These are phyloP conservation scores for Starmera caribaea DNA, from an alignment of 805 yeast genomes.

Conservation along the genomic window DNA sequence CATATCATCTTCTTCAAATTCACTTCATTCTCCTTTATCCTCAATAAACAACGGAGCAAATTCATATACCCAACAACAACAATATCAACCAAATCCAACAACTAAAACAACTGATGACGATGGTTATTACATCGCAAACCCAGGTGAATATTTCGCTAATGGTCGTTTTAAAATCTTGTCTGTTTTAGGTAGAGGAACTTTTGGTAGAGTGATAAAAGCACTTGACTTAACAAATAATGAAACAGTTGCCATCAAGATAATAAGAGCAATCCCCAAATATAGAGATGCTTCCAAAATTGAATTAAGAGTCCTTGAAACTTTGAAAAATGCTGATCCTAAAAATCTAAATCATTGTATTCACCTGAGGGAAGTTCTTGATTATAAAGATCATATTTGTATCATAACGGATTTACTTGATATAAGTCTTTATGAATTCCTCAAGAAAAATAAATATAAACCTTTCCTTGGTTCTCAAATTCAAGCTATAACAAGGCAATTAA, in stretches of 20 bases:
- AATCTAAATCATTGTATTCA: slow-evolving; percentile 74
- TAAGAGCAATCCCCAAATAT: slow-evolving; percentile 86
- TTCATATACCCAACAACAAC: slow-evolving; percentile 1
- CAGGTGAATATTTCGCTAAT: slow-evolving; percentile 59
- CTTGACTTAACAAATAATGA: slow-evolving; percentile 48
- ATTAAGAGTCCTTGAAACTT: slow-evolving; percentile 66
- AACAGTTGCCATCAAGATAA: slow-evolving; percentile 81
- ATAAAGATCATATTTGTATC: slow-evolving; percentile 85
- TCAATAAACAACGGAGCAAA: background rate
- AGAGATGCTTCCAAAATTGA: slow-evolving; percentile 94
- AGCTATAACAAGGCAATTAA: slow-evolving; percentile 75
- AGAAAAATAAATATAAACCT: slow-evolving; percentile 72
- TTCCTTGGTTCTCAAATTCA: slow-evolving; percentile 93
- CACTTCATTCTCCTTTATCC: slow-evolving; percentile 4
- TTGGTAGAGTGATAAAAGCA: slow-evolving; percentile 86
- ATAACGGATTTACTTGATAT: slow-evolving; percentile 83
- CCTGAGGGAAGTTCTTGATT: slow-evolving; percentile 83
- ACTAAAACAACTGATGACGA: slow-evolving; percentile 25
- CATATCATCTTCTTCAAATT: slow-evolving; percentile 4
- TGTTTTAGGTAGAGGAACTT: slow-evolving; percentile 85
- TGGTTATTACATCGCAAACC: slow-evolving; percentile 61
- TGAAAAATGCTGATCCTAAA: slow-evolving; percentile 56
- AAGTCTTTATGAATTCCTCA: slow-evolving; percentile 84
- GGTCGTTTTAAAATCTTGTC: slow-evolving; percentile 55
- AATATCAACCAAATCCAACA: slow-evolving; percentile 2